phyloP scores from a whole-genome alignment of 495 filamentous ascomycete species.

The Penicillium fimorum region DNA sequence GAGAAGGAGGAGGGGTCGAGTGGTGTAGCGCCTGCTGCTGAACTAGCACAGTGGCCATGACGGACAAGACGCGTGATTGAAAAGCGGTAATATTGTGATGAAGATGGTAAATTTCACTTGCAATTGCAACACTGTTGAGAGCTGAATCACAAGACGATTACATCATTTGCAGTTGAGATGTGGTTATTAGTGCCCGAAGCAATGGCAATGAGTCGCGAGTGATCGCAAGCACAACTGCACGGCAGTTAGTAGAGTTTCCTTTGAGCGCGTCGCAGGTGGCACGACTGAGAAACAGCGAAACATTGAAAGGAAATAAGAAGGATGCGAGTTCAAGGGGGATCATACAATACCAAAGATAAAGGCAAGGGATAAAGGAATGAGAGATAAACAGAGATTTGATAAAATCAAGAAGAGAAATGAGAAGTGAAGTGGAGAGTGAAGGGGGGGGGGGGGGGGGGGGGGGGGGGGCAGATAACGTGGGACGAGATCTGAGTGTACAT shows the following conservation, averaged over 20 bases:
- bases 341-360: constrained; percentile 4
- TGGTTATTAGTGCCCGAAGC: not conserved
- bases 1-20: constrained; percentile 45
- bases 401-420: not conserved
- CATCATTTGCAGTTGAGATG: constrained; percentile 15
- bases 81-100: constrained; percentile 1
- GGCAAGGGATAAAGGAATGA: constrained; percentile 9
- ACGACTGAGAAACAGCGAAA: not conserved
- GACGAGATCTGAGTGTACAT: constrained; percentile 1
- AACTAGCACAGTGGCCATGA: constrained; percentile 54
- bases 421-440: constrained; percentile 7
- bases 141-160: constrained; percentile 10
- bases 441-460: constrained; percentile 12
- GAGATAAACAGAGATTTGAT: constrained; percentile 2
- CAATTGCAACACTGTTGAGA: constrained; percentile 11
- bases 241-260: not conserved
- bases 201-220: not conserved
- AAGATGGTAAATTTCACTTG: not conserved
- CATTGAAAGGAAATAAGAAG: not conserved
- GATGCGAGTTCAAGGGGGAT: not conserved
- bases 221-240: not conserved
- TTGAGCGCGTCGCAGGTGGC: not conserved
- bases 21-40: constrained; percentile 48
- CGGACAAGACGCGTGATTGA: not conserved
- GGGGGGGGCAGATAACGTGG: constrained; percentile 12